Evolutionary conservation across 1,284 basidiomycete species (phyloP).

Genomic region (Naganishia liquefaciens): DNA sequence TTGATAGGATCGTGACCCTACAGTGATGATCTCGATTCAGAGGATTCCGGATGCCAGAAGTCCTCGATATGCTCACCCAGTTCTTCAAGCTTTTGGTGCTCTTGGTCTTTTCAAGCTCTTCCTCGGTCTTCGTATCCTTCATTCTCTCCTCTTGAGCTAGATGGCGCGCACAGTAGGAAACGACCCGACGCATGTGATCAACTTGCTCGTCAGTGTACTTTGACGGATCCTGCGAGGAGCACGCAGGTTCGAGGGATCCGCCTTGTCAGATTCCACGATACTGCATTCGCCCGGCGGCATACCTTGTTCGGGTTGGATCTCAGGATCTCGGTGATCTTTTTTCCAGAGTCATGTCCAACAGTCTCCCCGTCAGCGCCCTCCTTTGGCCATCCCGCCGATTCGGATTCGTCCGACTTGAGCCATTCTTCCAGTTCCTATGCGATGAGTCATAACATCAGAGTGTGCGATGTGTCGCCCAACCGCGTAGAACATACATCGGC

Average conservation of each 20-base stretch:
- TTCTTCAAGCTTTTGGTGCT: constrained; percentile 51
- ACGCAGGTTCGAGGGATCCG: neutral
- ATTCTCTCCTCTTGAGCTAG: constrained; percentile 51
- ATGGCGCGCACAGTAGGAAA: constrained; percentile 52
- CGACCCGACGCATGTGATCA: constrained; percentile 51
- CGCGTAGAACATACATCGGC: constrained; percentile 39
- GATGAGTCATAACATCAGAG: neutral
- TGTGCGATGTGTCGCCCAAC: neutral
- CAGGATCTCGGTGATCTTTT: constrained; percentile 52
- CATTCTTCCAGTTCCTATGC: constrained; percentile 49
- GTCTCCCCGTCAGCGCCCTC: constrained; percentile 46
- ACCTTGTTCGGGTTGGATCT: constrained; percentile 49
- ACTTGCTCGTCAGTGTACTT: constrained; percentile 52
- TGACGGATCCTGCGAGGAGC: constrained; percentile 39
- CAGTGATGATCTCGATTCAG: neutral
- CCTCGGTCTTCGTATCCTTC: constrained; percentile 47
- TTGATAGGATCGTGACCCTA: constrained; percentile 50
- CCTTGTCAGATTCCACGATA: neutral
- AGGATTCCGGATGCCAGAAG: neutral
- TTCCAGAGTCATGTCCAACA: constrained; percentile 48
- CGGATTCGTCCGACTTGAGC: constrained; percentile 48
- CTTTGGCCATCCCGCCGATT: constrained; percentile 45
- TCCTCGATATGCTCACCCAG: constrained; percentile 40
- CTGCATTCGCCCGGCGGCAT: neutral
- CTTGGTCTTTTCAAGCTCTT: constrained; percentile 51